Percentiles rank a stretch among this genome's conserved stretches.
phyloP scores from a whole-genome alignment of 176 grass and related monocot genomes.

The Zoysia pacifica region DNA sequence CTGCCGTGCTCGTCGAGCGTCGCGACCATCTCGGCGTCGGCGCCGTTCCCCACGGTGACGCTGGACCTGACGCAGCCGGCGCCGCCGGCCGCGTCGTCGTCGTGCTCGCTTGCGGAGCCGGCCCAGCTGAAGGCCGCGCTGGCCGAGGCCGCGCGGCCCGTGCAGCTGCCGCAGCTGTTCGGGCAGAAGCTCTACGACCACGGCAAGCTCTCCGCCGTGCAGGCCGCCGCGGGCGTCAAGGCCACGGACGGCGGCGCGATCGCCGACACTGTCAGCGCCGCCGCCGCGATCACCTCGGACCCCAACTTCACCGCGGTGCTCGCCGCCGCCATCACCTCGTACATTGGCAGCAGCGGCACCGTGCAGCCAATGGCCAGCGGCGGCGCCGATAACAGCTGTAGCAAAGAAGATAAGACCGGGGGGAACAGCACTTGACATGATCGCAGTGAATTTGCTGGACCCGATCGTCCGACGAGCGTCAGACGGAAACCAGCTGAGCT shows the following conservation, averaged over 20 bases:
- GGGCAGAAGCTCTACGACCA: background rate
- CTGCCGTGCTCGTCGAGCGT: constrained; percentile 79
- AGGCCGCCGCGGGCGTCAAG: constrained; percentile 43
- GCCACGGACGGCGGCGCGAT: constrained; percentile 34
- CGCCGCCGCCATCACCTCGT: constrained; percentile 71
- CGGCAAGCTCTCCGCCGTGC: constrained; percentile 62
- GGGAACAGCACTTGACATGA: background rate
- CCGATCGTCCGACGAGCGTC: too few species aligned
- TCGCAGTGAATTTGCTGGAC: too few species aligned
- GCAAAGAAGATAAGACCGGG: constrained; percentile 25
- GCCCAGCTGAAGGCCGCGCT: constrained; percentile 53
- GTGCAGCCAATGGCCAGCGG: constrained; percentile 36
- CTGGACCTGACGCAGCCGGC: constrained; percentile 77
- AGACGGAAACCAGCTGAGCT: too few species aligned
- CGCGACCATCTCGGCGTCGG: constrained; percentile 83
- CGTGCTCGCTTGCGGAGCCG: background rate
- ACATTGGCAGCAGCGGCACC: constrained; percentile 52
- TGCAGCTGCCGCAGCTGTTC: constrained; percentile 39
- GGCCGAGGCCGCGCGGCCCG: constrained; percentile 27
- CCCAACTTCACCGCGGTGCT: constrained; percentile 82
- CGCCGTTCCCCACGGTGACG: constrained; percentile 82
- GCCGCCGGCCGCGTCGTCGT: constrained; percentile 22
- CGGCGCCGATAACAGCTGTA: constrained; percentile 34
- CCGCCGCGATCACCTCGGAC: constrained; percentile 70
- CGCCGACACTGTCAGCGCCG: constrained; percentile 65